Evolutionary conservation across 1,284 basidiomycete genomes (phyloP).

Genomic region (Sanghuangporus sanghuang): DNA sequence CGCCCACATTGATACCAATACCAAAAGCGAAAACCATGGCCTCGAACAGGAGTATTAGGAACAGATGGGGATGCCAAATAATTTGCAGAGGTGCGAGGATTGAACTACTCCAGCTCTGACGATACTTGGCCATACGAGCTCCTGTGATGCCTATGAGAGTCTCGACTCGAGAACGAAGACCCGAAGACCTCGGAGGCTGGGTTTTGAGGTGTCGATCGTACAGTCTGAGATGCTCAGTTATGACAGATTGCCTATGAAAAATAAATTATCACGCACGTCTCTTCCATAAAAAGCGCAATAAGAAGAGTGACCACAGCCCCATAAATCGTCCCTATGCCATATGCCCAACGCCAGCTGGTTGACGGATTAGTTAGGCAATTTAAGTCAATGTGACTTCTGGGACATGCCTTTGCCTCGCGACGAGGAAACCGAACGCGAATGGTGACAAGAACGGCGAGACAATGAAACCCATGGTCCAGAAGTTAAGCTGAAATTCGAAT

Average conservation of each 20-base stretch:
- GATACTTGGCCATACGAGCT: constrained; percentile 52
- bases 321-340: constrained; percentile 40
- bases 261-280: constrained; percentile 23
- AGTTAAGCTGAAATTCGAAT: constrained; percentile 41
- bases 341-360: constrained; percentile 64
- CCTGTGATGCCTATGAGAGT: constrained; percentile 66
- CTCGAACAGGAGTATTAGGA: constrained; percentile 55
- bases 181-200: constrained; percentile 39
- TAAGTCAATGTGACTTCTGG: neutral
- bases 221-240: constrained; percentile 36
- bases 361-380: neutral
- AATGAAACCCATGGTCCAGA: constrained; percentile 61
- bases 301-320: constrained; percentile 28
- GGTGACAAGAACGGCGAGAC: constrained; percentile 59
- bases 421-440: constrained; percentile 66
- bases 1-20: constrained; percentile 66
- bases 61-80: constrained; percentile 60
- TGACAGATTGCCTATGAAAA: neutral
- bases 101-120: constrained; percentile 48
- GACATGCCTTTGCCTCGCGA: constrained; percentile 46
- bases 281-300: constrained; percentile 31
- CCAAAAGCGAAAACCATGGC: constrained; percentile 61
- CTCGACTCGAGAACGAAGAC: constrained; percentile 52
- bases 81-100: constrained; percentile 45
- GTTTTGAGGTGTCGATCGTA: constrained; percentile 61